Conservation (phyloP, 1,284 basidiomycete genomes). For the Wallemia ichthyophaga region DNA sequence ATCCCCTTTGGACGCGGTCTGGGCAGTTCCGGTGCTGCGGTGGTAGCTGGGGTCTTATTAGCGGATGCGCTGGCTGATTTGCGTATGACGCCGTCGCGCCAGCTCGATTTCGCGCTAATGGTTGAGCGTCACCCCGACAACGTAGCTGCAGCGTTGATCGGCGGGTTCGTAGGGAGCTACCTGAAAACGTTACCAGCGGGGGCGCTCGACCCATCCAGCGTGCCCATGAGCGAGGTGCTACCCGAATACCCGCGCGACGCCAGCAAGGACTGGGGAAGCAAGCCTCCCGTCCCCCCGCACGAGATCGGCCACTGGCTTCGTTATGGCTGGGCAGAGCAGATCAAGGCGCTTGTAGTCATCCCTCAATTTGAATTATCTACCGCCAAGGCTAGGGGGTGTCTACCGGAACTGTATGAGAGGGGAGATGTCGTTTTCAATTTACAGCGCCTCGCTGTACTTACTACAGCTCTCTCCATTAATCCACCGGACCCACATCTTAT, state of each 20-base stretch:
- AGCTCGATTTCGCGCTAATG: constrained; percentile 94
- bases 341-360: constrained; percentile 82
- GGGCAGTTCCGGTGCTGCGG: constrained; percentile 89
- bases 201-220: constrained; percentile 44
- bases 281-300: constrained; percentile 58
- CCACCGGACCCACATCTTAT: constrained; percentile 82
- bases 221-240: constrained; percentile 82
- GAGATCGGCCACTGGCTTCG: constrained; percentile 86
- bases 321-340: constrained; percentile 58
- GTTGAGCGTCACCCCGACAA: constrained; percentile 98
- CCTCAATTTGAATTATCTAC: constrained; percentile 91
- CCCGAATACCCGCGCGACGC: constrained; percentile 89
- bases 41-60: constrained; percentile 79
- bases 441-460: constrained; percentile 87
- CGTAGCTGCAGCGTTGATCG: constrained; percentile 84
- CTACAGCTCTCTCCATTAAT: constrained; percentile 62
- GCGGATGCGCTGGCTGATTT: constrained; percentile 56
- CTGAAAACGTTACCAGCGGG: constrained; percentile 48
- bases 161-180: constrained; percentile 95
- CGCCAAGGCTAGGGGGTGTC: constrained; percentile 64
- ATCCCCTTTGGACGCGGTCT: constrained; percentile 93
- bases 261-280: constrained; percentile 56
- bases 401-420: constrained; percentile 54
- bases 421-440: constrained; percentile 94
- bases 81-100: constrained; percentile 32